Evolutionary conservation across 495 filamentous ascomycete genomes (phyloP).

Genomic region (Penicillium ucsense): DNA sequence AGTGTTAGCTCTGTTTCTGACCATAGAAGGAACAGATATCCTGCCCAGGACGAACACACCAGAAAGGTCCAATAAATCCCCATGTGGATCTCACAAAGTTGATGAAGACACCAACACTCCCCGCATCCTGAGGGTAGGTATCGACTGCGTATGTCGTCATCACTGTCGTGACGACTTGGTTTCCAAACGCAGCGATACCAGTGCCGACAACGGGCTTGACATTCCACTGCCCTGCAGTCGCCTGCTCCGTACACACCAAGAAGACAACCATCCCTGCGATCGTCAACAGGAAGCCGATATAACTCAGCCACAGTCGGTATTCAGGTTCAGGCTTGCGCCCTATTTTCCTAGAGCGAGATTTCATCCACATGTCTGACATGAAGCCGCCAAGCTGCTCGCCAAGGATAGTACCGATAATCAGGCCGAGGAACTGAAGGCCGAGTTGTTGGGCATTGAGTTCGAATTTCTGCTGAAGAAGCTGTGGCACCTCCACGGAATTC

Average conservation of each 20-base stretch:
- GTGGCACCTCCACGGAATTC: slow-evolving; percentile 44
- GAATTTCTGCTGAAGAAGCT: slow-evolving; percentile 42
- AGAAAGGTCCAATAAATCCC: slow-evolving; percentile 53
- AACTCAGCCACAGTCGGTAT: slow-evolving; percentile 44
- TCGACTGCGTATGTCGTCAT: slow-evolving; percentile 50
- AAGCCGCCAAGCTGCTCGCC: slow-evolving; percentile 46
- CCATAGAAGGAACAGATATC: neutral
- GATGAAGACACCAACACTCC: slow-evolving; percentile 46
- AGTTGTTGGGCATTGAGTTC: slow-evolving; percentile 42
- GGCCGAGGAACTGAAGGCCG: slow-evolving; percentile 42
- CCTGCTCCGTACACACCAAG: slow-evolving; percentile 36
- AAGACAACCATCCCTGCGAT: slow-evolving; percentile 45
- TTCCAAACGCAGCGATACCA: slow-evolving; percentile 42
- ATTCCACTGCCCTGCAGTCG: slow-evolving; percentile 30
- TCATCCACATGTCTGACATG: slow-evolving; percentile 46
- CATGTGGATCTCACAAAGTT: slow-evolving; percentile 46
- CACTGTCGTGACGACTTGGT: slow-evolving; percentile 49
- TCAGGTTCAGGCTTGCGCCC: slow-evolving; percentile 28
- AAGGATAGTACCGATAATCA: slow-evolving; percentile 45
- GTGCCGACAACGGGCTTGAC: slow-evolving; percentile 42
- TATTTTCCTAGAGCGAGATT: slow-evolving; percentile 20
- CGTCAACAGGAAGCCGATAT: slow-evolving; percentile 36
- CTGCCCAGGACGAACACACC: slow-evolving; percentile 20
- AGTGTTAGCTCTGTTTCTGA: neutral
- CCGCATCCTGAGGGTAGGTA: slow-evolving; percentile 39